phyloP scores from a whole-genome alignment of 306 rosid species.

The Abrus precatorius region DNA sequence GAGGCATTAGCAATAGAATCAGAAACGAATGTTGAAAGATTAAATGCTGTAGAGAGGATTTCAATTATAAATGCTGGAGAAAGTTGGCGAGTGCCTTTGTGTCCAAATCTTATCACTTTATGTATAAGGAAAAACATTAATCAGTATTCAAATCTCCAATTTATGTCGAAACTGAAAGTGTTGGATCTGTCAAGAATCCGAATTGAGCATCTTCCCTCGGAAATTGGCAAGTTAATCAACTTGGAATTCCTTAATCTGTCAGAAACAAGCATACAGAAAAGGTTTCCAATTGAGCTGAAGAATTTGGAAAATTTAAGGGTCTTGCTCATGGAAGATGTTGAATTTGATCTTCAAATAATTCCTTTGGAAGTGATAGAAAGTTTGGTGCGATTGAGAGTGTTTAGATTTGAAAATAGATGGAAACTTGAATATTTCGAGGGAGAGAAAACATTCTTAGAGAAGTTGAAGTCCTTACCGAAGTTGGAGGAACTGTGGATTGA shows the following conservation, averaged over 20 bases:
- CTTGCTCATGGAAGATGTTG: not conserved
- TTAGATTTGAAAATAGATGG: not conserved
- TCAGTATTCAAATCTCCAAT: not conserved
- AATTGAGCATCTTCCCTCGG: not conserved
- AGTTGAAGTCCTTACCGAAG: slow-evolving; percentile 18
- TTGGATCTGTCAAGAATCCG: not conserved
- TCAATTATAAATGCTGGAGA: not conserved
- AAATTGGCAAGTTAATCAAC: slow-evolving; percentile 5
- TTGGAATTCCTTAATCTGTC: slow-evolving; percentile 42
- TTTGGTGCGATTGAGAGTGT: slow-evolving; percentile 16
- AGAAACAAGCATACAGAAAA: fast-evolving
- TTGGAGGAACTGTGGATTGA: not conserved
- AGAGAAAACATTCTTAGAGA: not conserved
- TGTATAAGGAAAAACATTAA: fast-evolving
- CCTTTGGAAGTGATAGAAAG: not conserved
- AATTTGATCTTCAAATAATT: not conserved
- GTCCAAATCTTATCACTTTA: slow-evolving; percentile 36
- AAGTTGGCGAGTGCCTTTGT: not conserved
- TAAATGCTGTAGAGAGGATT: slow-evolving; percentile 34
- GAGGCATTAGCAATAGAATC: not conserved
- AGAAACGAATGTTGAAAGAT: slow-evolving; percentile 19
- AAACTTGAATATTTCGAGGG: not conserved
- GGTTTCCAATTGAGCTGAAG: not conserved
- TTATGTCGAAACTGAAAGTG: slow-evolving; percentile 16
- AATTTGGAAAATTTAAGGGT: slow-evolving; percentile 10